Conservation (phyloP, 1,284 basidiomycete genomes). For the Cutaneotrichosporon cyanovorans region DNA sequence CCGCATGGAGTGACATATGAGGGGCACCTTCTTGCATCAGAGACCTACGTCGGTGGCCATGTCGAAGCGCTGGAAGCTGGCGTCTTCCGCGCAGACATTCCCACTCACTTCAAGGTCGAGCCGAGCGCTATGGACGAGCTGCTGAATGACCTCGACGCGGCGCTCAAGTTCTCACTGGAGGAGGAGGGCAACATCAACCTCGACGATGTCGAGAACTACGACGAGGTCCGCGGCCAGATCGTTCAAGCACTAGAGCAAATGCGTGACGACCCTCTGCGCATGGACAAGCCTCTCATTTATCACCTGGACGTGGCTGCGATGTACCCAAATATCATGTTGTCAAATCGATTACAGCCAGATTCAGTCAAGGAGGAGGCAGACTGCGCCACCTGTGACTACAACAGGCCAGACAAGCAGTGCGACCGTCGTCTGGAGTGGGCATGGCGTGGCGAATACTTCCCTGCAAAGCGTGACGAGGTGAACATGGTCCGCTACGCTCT, state of each 20-base stretch:
- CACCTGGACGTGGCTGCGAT: slow-evolving; percentile 99
- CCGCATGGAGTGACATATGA: slow-evolving; percentile 87
- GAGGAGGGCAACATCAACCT: slow-evolving; percentile 78
- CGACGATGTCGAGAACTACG: slow-evolving; percentile 88
- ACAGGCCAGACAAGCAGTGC: slow-evolving; percentile 90
- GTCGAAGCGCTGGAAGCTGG: slow-evolving; percentile 98
- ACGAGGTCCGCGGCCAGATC: slow-evolving; percentile 80
- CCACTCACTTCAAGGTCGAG: slow-evolving; percentile 90
- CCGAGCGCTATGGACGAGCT: slow-evolving; percentile 85
- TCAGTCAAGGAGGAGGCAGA: slow-evolving; percentile 94
- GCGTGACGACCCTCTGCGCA: slow-evolving; percentile 81
- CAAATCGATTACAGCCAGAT: slow-evolving; percentile 96
- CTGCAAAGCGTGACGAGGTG: slow-evolving; percentile 93
- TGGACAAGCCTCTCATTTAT: slow-evolving; percentile 93
- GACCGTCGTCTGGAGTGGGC: slow-evolving; percentile 95
- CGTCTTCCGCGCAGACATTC: slow-evolving; percentile 93
- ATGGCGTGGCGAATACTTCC: slow-evolving; percentile 98
- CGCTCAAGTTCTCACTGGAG: slow-evolving; percentile 78
- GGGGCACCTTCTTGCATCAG: slow-evolving; percentile 89
- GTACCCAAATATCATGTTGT: slow-evolving; percentile 99
- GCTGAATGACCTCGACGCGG: slow-evolving; percentile 87
- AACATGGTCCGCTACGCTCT: slow-evolving; percentile 99
- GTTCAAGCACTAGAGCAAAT: slow-evolving; percentile 72
- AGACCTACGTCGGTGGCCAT: slow-evolving; percentile 98
- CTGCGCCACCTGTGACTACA: slow-evolving; percentile 98